Percentiles rank a stretch among this genome's conserved stretches.
Evolutionary conservation across 106 monocot species (phyloP).

Genomic region (Acanthochlamys bracteata): DNA sequence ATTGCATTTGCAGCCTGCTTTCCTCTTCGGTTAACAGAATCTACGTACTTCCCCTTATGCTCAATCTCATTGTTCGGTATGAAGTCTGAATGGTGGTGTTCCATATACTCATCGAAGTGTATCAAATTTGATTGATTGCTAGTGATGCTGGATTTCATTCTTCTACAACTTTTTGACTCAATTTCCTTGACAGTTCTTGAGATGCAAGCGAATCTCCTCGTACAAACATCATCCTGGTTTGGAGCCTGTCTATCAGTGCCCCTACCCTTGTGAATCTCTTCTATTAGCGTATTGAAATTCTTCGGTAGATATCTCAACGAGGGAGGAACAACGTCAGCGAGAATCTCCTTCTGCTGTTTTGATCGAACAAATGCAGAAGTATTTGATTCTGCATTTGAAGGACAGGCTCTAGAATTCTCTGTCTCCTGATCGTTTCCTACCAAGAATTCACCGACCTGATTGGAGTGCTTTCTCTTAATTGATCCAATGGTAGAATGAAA

Average conservation of each 20-base stretch:
- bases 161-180: too few species aligned
- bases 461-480: neutral
- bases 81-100: too few species aligned
- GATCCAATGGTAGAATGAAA: neutral
- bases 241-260: neutral
- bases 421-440: neutral
- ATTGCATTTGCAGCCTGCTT: too few species aligned
- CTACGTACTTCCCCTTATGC: too few species aligned
- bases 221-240: too few species aligned
- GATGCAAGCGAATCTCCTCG: too few species aligned
- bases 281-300: neutral
- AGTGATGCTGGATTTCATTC: too few species aligned
- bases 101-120: too few species aligned
- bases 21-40: too few species aligned
- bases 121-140: too few species aligned
- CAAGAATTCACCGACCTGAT: neutral
- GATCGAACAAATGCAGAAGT: neutral
- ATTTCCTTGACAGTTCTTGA: too few species aligned
- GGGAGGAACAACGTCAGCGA: neutral
- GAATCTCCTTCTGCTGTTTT: neutral
- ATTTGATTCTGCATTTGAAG: neutral
- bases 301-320: constrained; percentile 9
- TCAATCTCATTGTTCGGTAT: too few species aligned
- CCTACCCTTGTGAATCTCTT: neutral
- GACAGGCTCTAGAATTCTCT: neutral